phyloP scores from a whole-genome alignment of 2,329 filamentous ascomycete species.

The Venturia oleaginea region DNA sequence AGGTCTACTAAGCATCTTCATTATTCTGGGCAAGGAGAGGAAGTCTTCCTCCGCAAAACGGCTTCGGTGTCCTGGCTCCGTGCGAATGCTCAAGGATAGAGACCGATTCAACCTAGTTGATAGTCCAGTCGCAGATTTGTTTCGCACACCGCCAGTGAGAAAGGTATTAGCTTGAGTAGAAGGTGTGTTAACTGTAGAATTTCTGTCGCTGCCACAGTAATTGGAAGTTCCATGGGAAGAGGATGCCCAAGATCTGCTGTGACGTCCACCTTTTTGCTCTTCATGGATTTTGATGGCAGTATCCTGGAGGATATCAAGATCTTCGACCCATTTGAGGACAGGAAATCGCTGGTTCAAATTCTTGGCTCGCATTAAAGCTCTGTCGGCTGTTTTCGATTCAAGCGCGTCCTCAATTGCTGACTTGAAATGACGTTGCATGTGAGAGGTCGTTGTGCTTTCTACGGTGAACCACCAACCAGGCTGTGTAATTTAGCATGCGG shows the following conservation, averaged over 20 bases:
- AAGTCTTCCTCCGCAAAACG: not conserved
- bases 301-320: slow-evolving; percentile 52
- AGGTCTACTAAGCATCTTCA: not conserved
- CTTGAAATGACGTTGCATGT: slow-evolving; percentile 57
- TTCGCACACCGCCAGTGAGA: not conserved
- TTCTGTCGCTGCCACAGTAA: not conserved
- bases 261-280: not conserved
- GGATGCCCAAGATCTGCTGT: not conserved
- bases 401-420: slow-evolving; percentile 54
- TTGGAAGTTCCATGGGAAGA: not conserved
- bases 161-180: not conserved
- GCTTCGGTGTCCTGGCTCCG: not conserved
- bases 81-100: not conserved
- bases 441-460: slow-evolving; percentile 53
- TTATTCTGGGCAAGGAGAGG: not conserved
- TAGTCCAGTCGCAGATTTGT: not conserved
- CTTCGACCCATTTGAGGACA: slow-evolving; percentile 57
- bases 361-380: slow-evolving; percentile 55
- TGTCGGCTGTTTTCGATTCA: slow-evolving; percentile 45
- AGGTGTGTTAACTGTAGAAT: not conserved
- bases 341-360: slow-evolving; percentile 59
- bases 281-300: slow-evolving; percentile 47
- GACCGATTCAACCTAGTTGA: not conserved
- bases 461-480: slow-evolving; percentile 64
- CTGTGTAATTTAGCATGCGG: not conserved